Evolutionary conservation across 495 filamentous ascomycete species (phyloP).

Genomic region (Tuber microsphaerosporum): DNA sequence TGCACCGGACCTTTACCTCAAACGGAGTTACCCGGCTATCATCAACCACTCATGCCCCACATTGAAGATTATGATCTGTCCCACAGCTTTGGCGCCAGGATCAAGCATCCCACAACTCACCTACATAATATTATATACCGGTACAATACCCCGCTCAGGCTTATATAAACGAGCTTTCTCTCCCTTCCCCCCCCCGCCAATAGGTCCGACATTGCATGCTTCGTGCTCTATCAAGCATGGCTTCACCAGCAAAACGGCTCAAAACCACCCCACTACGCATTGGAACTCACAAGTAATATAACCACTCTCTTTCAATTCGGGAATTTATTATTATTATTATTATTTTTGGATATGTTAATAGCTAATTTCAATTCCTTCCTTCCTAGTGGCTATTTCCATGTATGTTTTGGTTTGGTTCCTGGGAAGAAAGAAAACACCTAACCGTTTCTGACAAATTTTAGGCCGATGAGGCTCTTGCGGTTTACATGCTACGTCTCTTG

Average conservation of each 20-base stretch:
- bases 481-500: conserved; percentile 85
- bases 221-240: conserved; percentile 26
- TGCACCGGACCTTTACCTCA: neutral
- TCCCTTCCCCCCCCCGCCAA: neutral
- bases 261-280: conserved; percentile 61
- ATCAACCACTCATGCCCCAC: neutral
- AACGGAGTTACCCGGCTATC: neutral
- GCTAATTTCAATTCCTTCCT: conserved; percentile 10
- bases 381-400: conserved; percentile 79
- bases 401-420: conserved; percentile 6
- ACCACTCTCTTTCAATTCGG: neutral
- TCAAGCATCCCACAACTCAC: too few species aligned
- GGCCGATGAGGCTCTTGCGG: conserved; percentile 95
- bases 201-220: conserved; percentile 4
- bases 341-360: conserved; percentile 3
- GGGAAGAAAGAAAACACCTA: neutral
- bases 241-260: conserved; percentile 58
- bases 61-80: neutral
- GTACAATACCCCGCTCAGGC: neutral
- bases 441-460: conserved; percentile 7
- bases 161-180: neutral
- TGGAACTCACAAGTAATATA: conserved; percentile 70
- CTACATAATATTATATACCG: neutral
- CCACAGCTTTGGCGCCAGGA: neutral
- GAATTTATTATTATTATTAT: too few species aligned